Evolutionary conservation across 78 protist genomes (phyloP).

Genomic region (Acrasis kona): DNA sequence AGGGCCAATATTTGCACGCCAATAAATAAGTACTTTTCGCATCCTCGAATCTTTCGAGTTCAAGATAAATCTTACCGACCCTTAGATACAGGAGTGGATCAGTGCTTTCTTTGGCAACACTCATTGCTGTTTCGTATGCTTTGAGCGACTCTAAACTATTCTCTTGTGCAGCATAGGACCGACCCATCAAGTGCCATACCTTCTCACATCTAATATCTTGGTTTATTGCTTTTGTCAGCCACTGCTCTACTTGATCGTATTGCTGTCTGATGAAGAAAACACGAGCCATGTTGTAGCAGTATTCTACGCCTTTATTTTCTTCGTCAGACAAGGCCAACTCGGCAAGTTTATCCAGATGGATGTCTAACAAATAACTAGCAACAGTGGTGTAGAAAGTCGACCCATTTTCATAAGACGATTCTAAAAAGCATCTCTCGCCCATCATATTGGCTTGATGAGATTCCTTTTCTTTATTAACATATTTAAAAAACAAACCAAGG

Average conservation of each 20-base stretch:
- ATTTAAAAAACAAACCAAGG: slow-evolving; percentile 6
- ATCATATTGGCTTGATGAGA: no score
- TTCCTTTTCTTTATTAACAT: no score
- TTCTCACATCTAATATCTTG: no score
- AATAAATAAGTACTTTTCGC: background rate
- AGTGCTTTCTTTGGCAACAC: background rate
- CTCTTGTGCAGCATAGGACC: no score
- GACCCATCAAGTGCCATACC: no score
- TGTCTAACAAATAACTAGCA: background rate
- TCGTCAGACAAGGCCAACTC: no score
- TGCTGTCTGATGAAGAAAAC: no score
- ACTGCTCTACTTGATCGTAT: no score
- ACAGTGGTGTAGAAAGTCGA: background rate
- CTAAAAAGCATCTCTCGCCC: background rate
- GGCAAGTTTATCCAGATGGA: background rate
- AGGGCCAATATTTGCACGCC: background rate
- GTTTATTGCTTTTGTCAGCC: no score
- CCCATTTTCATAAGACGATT: background rate
- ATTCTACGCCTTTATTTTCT: no score
- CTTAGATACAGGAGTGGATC: background rate
- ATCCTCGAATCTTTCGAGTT: background rate
- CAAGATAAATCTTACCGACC: slow-evolving; percentile 3
- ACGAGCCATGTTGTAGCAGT: no score
- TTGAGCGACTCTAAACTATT: no score
- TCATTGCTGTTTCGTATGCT: background rate